Base-by-base conservation (phyloP, 495 filamentous ascomycete species). In the Cladorrhinum samala region DNA sequence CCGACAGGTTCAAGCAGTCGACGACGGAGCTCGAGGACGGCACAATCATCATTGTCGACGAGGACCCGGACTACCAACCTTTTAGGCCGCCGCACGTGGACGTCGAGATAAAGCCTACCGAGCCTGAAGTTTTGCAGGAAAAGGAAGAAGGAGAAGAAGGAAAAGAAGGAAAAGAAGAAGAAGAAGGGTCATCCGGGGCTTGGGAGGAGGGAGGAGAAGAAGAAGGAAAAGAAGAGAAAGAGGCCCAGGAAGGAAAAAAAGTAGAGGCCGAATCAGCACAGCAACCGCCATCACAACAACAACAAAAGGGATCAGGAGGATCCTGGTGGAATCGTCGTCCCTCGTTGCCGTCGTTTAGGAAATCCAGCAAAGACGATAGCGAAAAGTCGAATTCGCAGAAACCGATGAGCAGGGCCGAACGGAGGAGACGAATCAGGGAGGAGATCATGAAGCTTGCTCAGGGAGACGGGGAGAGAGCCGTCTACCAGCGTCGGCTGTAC, bases 371-470 rank as follows among this genome's bases (percentile, higher is more conserved):
- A 44, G 25, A 61, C 55, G 57, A 41, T 48, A 41, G 54, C 39
- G 37, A 33, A 16, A 33, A 5, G 38, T 47, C 46, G 44, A 45
- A 48, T 7, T 42, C 27, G 18, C 57, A 60, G 33, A 67, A 61
- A 50, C 58, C 43, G 37, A 66, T 80, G 9, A 78, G 72, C 52
- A 58, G 68, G 50, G 74, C 72, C 1, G 74, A 76, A 57, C 71
- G 77, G 54, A 68, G 77, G 50, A 64, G 61, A 50, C 62, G 64
- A 14, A 80, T 80, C 46, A 76, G 75, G 56, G 75, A 77, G 30
- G 73, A 80, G 54, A 74, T 80, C 11, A 57, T 69, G 53, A 66
- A 62, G 49, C 59, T 72, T 36, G 64, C 74, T 9, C 64, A 71
- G 50, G 69, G 68, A 9, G 42, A 61, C 66, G 16, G 39, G 9